phyloP scores from a whole-genome alignment of 805 yeast species.

The Saccharomycopsis sp. region DNA sequence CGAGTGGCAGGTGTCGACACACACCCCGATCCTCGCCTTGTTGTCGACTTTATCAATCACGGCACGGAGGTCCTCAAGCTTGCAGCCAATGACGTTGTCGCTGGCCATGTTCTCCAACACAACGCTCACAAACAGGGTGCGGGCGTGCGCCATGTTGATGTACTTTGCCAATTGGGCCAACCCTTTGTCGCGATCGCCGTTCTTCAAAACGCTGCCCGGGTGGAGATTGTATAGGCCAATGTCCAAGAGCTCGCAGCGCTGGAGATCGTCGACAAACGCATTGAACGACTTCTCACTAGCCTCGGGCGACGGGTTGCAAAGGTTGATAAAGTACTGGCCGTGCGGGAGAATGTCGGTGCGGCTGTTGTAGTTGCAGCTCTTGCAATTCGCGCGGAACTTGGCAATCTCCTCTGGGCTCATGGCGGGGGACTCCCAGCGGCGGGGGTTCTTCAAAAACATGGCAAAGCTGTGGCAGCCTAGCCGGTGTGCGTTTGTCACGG shows the following conservation, averaged over 20 bases:
- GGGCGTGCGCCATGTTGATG: slow-evolving; percentile 67
- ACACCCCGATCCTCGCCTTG: slow-evolving; percentile 84
- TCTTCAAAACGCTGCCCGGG: slow-evolving; percentile 79
- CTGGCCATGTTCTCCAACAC: slow-evolving; percentile 98
- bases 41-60: slow-evolving; percentile 75
- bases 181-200: slow-evolving; percentile 55
- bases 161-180: slow-evolving; percentile 63
- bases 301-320: slow-evolving; percentile 82
- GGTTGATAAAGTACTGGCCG: slow-evolving; percentile 86
- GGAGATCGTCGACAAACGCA: slow-evolving; percentile 77
- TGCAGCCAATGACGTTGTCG: slow-evolving; percentile 78
- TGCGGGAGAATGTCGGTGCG: slow-evolving; percentile 81
- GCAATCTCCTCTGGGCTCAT: slow-evolving; percentile 56
- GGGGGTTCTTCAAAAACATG: slow-evolving; percentile 78
- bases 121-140: slow-evolving; percentile 72
- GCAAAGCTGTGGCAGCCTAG: slow-evolving; percentile 80
- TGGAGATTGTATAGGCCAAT: slow-evolving; percentile 88
- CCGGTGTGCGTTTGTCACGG: slow-evolving; percentile 49
- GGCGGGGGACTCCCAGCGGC: slow-evolving; percentile 84
- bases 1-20: slow-evolving; percentile 93
- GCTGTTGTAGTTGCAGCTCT: slow-evolving; percentile 58
- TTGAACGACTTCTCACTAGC: slow-evolving; percentile 69
- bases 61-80: slow-evolving; percentile 60
- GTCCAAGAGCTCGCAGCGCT: slow-evolving; percentile 75
- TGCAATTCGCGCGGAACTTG: slow-evolving; percentile 57